Conservation (phyloP, 768 basidiomycete genomes). For the Macrolepiota dolichaula region DNA sequence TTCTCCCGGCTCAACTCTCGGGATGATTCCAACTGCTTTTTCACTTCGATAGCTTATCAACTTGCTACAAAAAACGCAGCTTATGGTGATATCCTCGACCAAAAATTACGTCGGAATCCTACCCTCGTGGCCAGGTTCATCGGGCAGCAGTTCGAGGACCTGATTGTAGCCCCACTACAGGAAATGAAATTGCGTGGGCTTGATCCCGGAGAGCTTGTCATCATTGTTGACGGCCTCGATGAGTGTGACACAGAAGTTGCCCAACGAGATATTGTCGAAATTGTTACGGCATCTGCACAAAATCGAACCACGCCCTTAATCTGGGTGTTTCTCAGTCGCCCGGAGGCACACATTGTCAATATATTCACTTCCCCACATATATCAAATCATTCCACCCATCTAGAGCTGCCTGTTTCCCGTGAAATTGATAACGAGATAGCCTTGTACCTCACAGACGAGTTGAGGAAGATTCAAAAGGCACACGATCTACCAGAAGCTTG, state of each 20-base stretch:
- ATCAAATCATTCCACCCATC: background rate
- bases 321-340: conserved; percentile 1
- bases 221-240: background rate
- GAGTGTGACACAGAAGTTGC: background rate
- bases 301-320: background rate
- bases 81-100: background rate
- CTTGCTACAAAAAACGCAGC: background rate
- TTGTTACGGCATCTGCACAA: background rate
- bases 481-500: background rate
- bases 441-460: background rate
- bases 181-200: background rate
- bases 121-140: background rate
- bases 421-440: background rate
- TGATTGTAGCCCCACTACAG: background rate
- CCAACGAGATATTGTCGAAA: background rate
- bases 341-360: background rate
- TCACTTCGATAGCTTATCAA: background rate
- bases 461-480: background rate
- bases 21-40: background rate
- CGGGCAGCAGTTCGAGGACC: background rate
- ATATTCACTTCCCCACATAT: background rate
- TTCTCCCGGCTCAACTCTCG: background rate
- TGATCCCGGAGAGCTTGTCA: background rate
- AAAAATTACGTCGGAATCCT: background rate
- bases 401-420: background rate